These are phyloP conservation scores for Fraxinus platypoda DNA, from an alignment of 305 asterid species.

Conservation along the genomic window DNA sequence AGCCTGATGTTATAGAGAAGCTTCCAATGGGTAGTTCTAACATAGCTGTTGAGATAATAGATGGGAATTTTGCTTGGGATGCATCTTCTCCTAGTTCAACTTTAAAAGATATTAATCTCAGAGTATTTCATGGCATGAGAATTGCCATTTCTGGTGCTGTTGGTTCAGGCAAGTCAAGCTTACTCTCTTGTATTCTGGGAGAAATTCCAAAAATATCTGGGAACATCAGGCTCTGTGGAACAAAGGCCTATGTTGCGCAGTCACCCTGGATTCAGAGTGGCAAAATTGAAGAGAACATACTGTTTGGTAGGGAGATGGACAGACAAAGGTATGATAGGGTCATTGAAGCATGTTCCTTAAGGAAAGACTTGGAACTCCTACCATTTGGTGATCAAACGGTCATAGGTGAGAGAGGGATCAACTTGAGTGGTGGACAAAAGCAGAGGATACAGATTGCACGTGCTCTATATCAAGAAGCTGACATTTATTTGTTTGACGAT, in stretches of 20 bases:
- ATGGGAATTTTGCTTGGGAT: slow-evolving; percentile 76
- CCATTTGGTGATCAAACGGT: slow-evolving; percentile 76
- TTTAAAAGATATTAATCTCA: slow-evolving; percentile 49
- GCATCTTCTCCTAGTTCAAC: slow-evolving; percentile 42
- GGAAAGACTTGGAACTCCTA: slow-evolving; percentile 74
- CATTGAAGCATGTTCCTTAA: slow-evolving; percentile 68
- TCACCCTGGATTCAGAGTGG: slow-evolving; percentile 97
- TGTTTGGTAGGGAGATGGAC: slow-evolving; percentile 75
- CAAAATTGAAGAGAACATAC: slow-evolving; percentile 69
- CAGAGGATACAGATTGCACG: slow-evolving; percentile 93
- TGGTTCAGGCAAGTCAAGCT: slow-evolving; percentile 90
- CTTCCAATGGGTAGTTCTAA: slow-evolving; percentile 49
- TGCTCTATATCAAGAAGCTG: slow-evolving; percentile 82
- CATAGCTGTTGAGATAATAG: slow-evolving; percentile 53
- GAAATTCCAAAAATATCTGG: slow-evolving; percentile 79
- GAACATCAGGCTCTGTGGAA: slow-evolving; percentile 47
- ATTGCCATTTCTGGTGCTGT: slow-evolving; percentile 89
- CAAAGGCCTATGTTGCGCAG: slow-evolving; percentile 81
- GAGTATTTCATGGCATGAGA: slow-evolving; percentile 60
- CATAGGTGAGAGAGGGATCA: slow-evolving; percentile 82
- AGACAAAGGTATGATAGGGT: slow-evolving; percentile 55
- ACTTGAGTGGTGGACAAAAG: slow-evolving; percentile 89
- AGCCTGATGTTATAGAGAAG: slow-evolving; percentile 54
- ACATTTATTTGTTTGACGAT: slow-evolving; percentile 78
- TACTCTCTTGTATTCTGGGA: slow-evolving; percentile 68